These are phyloP conservation scores for Phylloporus rhodoxanthus DNA, from an alignment of 768 basidiomycete species.

Conservation along the genomic window DNA sequence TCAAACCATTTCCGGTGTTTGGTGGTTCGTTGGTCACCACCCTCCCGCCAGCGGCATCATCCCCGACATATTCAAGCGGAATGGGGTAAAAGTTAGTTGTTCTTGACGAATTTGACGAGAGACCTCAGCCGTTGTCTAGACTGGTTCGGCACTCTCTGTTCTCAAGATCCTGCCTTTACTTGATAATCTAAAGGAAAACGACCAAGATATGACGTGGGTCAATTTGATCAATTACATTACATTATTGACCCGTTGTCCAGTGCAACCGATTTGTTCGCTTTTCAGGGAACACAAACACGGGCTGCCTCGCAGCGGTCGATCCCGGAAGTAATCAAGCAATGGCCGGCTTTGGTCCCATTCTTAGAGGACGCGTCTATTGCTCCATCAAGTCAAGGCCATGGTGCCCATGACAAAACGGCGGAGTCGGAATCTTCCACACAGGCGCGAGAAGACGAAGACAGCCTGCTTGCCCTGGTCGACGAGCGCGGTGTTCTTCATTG, in stretches of 20 bases:
- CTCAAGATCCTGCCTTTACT: slow-evolving; percentile 65
- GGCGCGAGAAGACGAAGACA: slow-evolving; percentile 49
- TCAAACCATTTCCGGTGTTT: slow-evolving; percentile 45
- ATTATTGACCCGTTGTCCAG: slow-evolving; percentile 35
- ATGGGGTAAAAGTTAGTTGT: slow-evolving; percentile 52
- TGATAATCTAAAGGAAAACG: slow-evolving; percentile 64
- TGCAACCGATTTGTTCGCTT: slow-evolving; percentile 75
- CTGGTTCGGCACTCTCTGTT: slow-evolving; percentile 71
- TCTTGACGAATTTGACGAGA: neutral
- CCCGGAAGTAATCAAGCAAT: slow-evolving; percentile 57
- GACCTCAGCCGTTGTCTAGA: slow-evolving; percentile 36
- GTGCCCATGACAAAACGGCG: slow-evolving; percentile 21
- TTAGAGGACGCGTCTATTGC: slow-evolving; percentile 57
- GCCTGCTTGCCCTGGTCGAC: slow-evolving; percentile 60
- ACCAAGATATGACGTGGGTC: slow-evolving; percentile 58
- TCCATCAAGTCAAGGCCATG: slow-evolving; percentile 35
- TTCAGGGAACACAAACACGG: slow-evolving; percentile 62
- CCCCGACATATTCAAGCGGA: slow-evolving; percentile 73
- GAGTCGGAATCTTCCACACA: slow-evolving; percentile 23
- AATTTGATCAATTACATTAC: slow-evolving; percentile 4
- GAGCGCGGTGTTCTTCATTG: slow-evolving; percentile 50
- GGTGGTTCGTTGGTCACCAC: slow-evolving; percentile 65
- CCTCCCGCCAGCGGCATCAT: slow-evolving; percentile 38
- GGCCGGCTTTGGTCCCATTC: slow-evolving; percentile 62
- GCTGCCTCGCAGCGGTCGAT: slow-evolving; percentile 37